Percentiles rank a stretch among this genome's conserved stretches.
Conservation (phyloP, 2,329 filamentous ascomycete genomes). For the Sporothrix pallida region DNA sequence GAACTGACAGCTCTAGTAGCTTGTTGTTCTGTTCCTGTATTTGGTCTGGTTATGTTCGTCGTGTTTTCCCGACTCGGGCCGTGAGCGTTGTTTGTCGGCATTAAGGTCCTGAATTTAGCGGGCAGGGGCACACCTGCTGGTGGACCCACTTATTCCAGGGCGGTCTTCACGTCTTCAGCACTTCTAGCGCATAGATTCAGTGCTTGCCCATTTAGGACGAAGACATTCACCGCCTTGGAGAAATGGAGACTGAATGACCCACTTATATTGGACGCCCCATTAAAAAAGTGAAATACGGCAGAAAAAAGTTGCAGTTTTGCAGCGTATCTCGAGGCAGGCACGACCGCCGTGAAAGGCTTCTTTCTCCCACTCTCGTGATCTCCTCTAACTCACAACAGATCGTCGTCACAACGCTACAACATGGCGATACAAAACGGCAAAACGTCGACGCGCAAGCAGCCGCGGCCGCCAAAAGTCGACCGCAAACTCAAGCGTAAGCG, state of each 20-base stretch:
- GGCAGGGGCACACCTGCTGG: neutral
- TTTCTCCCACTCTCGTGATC: neutral
- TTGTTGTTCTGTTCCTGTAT: constrained; percentile 6
- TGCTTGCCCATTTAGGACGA: neutral
- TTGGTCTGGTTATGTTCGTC: neutral
- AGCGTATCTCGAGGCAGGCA: neutral
- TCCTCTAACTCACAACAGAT: neutral
- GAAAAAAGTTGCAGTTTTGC: constrained; percentile 27
- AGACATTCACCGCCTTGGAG: constrained; percentile 24
- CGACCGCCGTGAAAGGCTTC: neutral
- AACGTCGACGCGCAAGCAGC: constrained; percentile 26
- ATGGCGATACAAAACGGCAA: constrained; percentile 34
- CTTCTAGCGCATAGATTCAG: neutral
- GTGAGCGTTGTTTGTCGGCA: constrained; percentile 23
- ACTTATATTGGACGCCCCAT: neutral
- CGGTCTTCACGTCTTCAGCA: neutral
- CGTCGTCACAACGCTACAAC: neutral
- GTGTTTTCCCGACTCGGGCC: constrained; percentile 25
- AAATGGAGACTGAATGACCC: neutral
- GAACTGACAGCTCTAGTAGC: neutral
- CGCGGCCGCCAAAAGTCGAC: constrained; percentile 34
- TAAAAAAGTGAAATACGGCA: constrained; percentile 33
- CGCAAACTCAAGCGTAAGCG: constrained; percentile 42
- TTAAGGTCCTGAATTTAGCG: constrained; percentile 21
- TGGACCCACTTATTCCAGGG: constrained; percentile 6